phyloP scores from a whole-genome alignment of 2,329 filamentous ascomycete species.

The Epichloe sp. region DNA sequence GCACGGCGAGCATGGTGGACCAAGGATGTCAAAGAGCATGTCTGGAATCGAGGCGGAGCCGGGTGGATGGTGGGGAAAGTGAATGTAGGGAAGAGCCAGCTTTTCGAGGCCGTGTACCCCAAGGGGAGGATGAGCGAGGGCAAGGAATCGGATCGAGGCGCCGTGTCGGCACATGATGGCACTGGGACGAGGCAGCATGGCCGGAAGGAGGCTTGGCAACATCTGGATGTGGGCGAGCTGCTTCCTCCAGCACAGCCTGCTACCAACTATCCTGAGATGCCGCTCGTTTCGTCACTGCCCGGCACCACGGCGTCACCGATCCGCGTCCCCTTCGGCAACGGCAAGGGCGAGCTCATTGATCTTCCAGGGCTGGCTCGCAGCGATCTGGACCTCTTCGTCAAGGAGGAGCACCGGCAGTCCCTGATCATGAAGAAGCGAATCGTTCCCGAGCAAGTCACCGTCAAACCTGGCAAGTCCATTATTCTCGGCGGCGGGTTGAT shows the following conservation, averaged over 20 bases:
- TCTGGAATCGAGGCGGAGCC: slow-evolving; percentile 71
- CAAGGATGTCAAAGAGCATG: slow-evolving; percentile 68
- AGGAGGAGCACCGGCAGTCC: slow-evolving; percentile 47
- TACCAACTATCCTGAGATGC: slow-evolving; percentile 68
- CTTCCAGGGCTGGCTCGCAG: slow-evolving; percentile 73
- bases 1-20: slow-evolving; percentile 87
- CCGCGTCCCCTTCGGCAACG: slow-evolving; percentile 75
- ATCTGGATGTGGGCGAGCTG: slow-evolving; percentile 37
- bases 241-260: slow-evolving; percentile 66
- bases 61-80: slow-evolving; percentile 97
- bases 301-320: slow-evolving; percentile 95
- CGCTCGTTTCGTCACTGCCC: slow-evolving; percentile 71
- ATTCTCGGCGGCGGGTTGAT: slow-evolving; percentile 70
- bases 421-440: slow-evolving; percentile 71
- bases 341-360: slow-evolving; percentile 84
- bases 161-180: slow-evolving; percentile 9
- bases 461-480: slow-evolving; percentile 68
- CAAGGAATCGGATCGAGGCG: slow-evolving; percentile 6
- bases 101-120: slow-evolving; percentile 81
- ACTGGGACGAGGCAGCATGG: slow-evolving; percentile 3
- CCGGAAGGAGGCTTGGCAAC: slow-evolving; percentile 7
- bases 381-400: slow-evolving; percentile 57
- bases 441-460: slow-evolving; percentile 55
- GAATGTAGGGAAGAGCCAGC: slow-evolving; percentile 90
- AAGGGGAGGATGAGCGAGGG: slow-evolving; percentile 44